Evolutionary conservation across 768 basidiomycete species (phyloP).

Genomic region (Pisolithus tinctorius): DNA sequence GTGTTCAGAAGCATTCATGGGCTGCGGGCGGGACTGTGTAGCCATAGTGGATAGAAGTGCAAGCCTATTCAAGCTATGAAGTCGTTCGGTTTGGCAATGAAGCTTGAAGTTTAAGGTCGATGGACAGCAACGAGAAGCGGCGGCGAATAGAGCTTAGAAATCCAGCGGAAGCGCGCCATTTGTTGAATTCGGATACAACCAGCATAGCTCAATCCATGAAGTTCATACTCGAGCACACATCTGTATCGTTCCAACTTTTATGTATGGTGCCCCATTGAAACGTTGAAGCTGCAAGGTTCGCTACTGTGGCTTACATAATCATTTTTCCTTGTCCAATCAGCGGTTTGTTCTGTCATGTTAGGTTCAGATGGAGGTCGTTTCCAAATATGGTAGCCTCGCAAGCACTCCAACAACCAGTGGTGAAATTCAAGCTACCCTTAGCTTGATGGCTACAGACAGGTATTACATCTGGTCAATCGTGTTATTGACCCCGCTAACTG

Average conservation of each 20-base stretch:
- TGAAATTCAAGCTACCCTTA: too few species aligned
- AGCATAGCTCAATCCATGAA: constrained; percentile 10
- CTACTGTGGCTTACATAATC: too few species aligned
- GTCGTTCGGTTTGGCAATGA: background rate
- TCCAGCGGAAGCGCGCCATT: constrained; percentile 13
- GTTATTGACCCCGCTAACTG: too few species aligned
- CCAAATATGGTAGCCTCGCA: too few species aligned
- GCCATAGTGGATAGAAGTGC: constrained; percentile 16
- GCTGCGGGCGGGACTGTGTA: constrained; percentile 37
- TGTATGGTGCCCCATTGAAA: too few species aligned
- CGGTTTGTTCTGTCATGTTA: too few species aligned
- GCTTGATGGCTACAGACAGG: too few species aligned
- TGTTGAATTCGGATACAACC: background rate
- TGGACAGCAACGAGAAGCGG: constrained; percentile 5
- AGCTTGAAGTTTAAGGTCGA: constrained; percentile 4
- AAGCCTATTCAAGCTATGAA: background rate
- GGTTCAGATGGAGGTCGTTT: too few species aligned
- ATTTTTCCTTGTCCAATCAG: too few species aligned
- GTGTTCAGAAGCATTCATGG: constrained; percentile 77
- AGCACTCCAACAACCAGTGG: too few species aligned
- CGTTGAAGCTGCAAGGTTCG: too few species aligned
- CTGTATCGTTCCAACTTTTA: background rate
- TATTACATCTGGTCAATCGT: too few species aligned
- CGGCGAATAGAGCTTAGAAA: background rate
- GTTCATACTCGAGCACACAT: constrained; percentile 13